These are phyloP conservation scores for Pharnaceum exiguum DNA, from an alignment of 148 eudicot species.

Conservation along the genomic window DNA sequence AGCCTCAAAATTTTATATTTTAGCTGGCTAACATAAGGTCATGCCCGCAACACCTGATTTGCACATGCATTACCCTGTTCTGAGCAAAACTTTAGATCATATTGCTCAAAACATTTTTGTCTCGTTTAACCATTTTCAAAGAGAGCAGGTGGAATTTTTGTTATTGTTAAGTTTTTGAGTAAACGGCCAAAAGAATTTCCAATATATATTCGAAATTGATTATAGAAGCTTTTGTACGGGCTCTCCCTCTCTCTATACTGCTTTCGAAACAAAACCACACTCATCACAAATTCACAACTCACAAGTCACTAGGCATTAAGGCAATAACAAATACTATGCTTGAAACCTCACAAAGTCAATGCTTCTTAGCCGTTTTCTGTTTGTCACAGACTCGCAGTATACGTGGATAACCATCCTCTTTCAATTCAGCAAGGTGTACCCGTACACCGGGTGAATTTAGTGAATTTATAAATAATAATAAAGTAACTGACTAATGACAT, in stretches of 20 bases:
- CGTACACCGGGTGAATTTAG: no score
- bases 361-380: neutral
- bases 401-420: neutral
- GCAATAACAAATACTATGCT: no score
- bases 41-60: conserved; percentile 1
- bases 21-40: neutral
- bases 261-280: conserved; percentile 8
- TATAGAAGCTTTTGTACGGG: neutral
- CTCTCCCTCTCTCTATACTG: conserved; percentile 14
- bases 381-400: neutral
- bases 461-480: no score
- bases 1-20: conserved; percentile 31
- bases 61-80: conserved; percentile 52
- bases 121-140: conserved; percentile 45
- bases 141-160: conserved; percentile 50
- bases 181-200: neutral
- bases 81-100: conserved; percentile 32
- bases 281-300: conserved; percentile 2
- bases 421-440: no score
- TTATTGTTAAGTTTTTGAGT: neutral
- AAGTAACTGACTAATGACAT: no score
- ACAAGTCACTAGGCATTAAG: no score
- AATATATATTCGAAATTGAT: neutral
- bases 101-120: conserved; percentile 31
- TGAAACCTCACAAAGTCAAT: conserved; percentile 8